These are phyloP conservation scores for Yarrowia osloensis DNA, from an alignment of 805 yeast genomes.

Conservation along the genomic window DNA sequence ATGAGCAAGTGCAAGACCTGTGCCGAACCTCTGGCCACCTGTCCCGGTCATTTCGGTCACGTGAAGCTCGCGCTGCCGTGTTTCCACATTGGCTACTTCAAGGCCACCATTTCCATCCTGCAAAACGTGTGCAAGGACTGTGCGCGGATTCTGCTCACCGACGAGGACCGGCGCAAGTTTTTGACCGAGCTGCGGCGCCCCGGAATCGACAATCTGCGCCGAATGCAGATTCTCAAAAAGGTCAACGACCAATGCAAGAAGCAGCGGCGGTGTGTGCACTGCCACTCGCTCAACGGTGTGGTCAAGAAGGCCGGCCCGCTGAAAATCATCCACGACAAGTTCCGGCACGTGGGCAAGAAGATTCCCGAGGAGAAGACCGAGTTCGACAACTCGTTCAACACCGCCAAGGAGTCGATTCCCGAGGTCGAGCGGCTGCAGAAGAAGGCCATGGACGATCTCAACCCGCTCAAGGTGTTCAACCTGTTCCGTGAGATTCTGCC, in stretches of 20 bases:
- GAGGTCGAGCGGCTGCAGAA: constrained; percentile 86
- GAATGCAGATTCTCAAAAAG: constrained; percentile 84
- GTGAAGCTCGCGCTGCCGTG: constrained; percentile 91
- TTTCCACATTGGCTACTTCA: constrained; percentile 96
- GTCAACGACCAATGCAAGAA: constrained; percentile 92
- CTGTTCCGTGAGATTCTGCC: constrained; percentile 84
- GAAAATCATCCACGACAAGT: constrained; percentile 93
- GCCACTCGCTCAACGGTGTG: constrained; percentile 92
- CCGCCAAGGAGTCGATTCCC: constrained; percentile 72
- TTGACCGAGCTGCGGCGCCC: constrained; percentile 82
- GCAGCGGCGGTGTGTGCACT: constrained; percentile 84
- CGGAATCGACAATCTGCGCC: constrained; percentile 81
- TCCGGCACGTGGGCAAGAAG: constrained; percentile 92
- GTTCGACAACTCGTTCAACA: constrained; percentile 86
- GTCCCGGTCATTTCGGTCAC: constrained; percentile 99
- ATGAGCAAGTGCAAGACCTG: constrained; percentile 87
- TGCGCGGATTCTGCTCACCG: constrained; percentile 74
- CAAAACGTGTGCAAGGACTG: constrained; percentile 92
- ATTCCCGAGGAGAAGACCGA: constrained; percentile 76
- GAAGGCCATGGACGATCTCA: constrained; percentile 88
- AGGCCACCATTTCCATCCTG: constrained; percentile 80
- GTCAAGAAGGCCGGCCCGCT: constrained; percentile 97
- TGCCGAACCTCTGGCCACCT: constrained; percentile 85
- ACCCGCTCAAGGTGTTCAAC: constrained; percentile 85
- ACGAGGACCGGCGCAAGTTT: constrained; percentile 66